Base-by-base conservation (phyloP, 257 asterid species). In the Fraxinus quadrangulata region DNA sequence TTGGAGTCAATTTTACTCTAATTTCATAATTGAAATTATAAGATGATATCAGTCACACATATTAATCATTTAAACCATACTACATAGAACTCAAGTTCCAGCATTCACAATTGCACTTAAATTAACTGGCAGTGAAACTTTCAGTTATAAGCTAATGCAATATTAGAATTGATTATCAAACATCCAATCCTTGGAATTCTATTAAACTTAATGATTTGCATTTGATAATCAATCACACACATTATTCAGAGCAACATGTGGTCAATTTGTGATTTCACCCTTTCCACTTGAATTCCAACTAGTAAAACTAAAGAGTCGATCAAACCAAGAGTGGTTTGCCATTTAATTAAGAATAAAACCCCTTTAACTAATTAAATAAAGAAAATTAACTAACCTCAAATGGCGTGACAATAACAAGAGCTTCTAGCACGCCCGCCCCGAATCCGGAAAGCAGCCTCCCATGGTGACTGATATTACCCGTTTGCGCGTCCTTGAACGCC, bases 371-470 rank as follows among this genome's bases (percentile, higher is more conserved):
- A 12, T 42, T 11, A 42, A 42, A 42, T 42, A 19, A 5, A n/a
- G 10, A n/a, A 4, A 59, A 21, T 21, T 23, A 21, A 59, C 12
- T 24, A 7, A 95, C 99, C 99, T 95, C 99, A 83, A 95, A 95
- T 1, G 99, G 99, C 24, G 99, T 95, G 67, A 95, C 99, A 47
- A 95, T 88, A 79, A 87, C 90, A 34, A 95, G 97, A 73, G 99
- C 99, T 85, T 95, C 99, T 47, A 95, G 92, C 79, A 93, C 98
- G 28, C 99, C 99, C 5, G 99, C 9, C 99, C n/a, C 99, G 67
- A 95, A 93, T 42, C 99, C 99, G 47, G 99, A 81, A 36, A 91
- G 36, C 78, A 95, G n/a, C 82, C 99, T 81, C 17, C 91, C 99
- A 6, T 83, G 85, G 59, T 92, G 89, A 76, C 98, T 95, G 72